Evolutionary conservation across 1,284 basidiomycete species (phyloP), one percentile per base, ranked within the genome.

Genomic region (Cutaneotrichosporon cyanovorans): DNA sequence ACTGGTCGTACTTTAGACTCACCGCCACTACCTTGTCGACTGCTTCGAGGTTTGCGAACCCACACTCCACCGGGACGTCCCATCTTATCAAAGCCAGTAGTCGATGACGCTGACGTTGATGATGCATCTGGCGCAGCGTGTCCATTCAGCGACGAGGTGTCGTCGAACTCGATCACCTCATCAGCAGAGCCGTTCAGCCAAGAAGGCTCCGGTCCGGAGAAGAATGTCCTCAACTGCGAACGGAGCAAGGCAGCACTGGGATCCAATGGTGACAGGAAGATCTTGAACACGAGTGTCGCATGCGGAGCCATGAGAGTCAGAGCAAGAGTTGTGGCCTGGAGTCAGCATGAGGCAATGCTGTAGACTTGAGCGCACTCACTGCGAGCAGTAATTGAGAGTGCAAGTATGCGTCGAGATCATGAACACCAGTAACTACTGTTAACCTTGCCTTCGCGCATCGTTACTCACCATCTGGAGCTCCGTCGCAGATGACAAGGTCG

Each of bases 401-500:
- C 5, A 79, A 70, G 51, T 77, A 78, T 23, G 77, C 77, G 62
- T 80, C 78, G 18, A 80, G 66, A 51, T 76, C 75, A 51, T 78
- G 78, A 0, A 80, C 68, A 20, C 78, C 78, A 4, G 78, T 79
- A 10, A 80, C 77, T 76, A 49, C 7, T 34, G 7, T 15, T 9
- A 7, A 34, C 14, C n/a, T 15, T 8, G 15, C 8, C 9, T 9
- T 34, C 32, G 9, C 25, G 25, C 12, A 21, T 28, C 16, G 19
- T 9, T 16, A 60, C 68, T 46, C 18, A 73, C 74, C 74, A 58
- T 80, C 78, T 3, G 78, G 77, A 15, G 78, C 78, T 9, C 78
- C 78, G 51, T 80, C 78, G 53, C 78, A 80, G 2, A 80, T 74
- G 22, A 79, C 76, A 31, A 80, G 62, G 47, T 79, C 74, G 0